phyloP scores from a whole-genome alignment of 2,329 filamentous ascomycete species.

The Colletotrichum musicola region DNA sequence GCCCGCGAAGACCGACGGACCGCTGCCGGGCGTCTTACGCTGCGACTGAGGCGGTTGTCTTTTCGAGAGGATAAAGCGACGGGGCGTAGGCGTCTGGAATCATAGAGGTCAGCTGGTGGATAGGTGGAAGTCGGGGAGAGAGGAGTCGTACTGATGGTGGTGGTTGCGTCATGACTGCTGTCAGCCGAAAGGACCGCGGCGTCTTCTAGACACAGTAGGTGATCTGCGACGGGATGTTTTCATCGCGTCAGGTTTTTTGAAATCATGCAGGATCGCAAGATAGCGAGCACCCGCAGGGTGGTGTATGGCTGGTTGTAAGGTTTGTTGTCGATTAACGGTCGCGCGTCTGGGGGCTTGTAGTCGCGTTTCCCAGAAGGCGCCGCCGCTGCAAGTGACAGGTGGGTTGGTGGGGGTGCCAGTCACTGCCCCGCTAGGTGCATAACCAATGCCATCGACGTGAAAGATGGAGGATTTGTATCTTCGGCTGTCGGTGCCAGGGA shows the following conservation, averaged over 20 bases:
- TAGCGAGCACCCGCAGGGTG: too few relatives aligned
- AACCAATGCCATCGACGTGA: too few relatives aligned
- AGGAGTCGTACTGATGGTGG: conserved; percentile 26
- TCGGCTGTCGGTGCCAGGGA: too few relatives aligned
- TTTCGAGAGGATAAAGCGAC: conserved; percentile 54
- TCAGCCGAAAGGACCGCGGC: conserved; percentile 35
- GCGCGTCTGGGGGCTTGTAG: neutral
- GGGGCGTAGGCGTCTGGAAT: conserved; percentile 53
- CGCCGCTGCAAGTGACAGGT: too few relatives aligned
- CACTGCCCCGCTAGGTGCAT: too few relatives aligned
- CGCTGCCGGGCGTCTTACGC: conserved; percentile 46
- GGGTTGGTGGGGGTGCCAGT: too few relatives aligned
- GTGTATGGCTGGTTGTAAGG: too few relatives aligned
- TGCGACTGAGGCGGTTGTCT: conserved; percentile 47
- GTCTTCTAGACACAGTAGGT: conserved; percentile 7
- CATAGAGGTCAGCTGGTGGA: neutral
- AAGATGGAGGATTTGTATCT: too few relatives aligned
- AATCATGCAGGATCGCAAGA: neutral
- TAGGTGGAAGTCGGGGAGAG: neutral
- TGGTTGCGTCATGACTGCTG: conserved; percentile 35
- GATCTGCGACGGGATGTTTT: neutral
- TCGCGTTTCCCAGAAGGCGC: neutral
- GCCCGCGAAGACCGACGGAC: conserved; percentile 27
- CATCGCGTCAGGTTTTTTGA: conserved; percentile 13
- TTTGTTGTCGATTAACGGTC: neutral